A percentile compares a stretch with the other conserved stretches of the same genome.
These are phyloP conservation scores for Adenanthera pavonina DNA, from an alignment of 306 rosid genomes.

Conservation along the genomic window DNA sequence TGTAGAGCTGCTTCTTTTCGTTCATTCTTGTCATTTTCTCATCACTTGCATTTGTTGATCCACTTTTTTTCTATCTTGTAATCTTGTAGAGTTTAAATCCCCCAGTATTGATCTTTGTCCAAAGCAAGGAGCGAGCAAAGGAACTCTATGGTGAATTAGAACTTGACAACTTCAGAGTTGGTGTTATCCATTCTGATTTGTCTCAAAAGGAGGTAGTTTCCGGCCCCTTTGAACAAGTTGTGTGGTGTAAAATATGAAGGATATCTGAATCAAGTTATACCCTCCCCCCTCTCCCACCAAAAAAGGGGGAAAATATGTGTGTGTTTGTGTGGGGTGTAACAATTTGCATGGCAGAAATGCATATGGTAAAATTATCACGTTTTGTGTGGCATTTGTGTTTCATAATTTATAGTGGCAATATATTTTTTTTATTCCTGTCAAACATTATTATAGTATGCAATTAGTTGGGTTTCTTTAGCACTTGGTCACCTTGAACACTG, in stretches of 20 bases:
- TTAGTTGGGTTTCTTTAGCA: background rate
- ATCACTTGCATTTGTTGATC: conserved; percentile 38
- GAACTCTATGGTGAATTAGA: conserved; percentile 78
- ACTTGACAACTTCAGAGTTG: conserved; percentile 78
- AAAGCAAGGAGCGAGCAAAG: conserved; percentile 98
- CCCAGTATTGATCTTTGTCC: conserved; percentile 85
- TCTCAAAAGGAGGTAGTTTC: conserved; percentile 72
- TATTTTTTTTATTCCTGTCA: too few relatives aligned
- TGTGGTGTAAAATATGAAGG: conserved; percentile 17
- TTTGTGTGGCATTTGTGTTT: background rate
- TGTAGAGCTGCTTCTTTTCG: conserved; percentile 3
- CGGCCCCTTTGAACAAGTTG: conserved; percentile 26
- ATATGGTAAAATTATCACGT: conserved; percentile 29
- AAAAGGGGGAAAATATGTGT: background rate
- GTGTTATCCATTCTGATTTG: conserved; percentile 88
- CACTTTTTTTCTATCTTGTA: conserved; percentile 17
- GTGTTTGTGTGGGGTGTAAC: background rate
- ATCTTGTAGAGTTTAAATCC: conserved; percentile 79
- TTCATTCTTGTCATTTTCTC: conserved; percentile 20
- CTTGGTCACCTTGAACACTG: background rate
- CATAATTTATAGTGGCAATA: conserved; percentile 2
- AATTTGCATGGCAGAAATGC: background rate
- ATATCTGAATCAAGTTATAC: background rate
- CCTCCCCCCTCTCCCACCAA: background rate
- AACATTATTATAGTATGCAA: too few relatives aligned